Conservation (phyloP, 192 early-diverging fungal species). For the Jimgerdemannia lactiflua region DNA sequence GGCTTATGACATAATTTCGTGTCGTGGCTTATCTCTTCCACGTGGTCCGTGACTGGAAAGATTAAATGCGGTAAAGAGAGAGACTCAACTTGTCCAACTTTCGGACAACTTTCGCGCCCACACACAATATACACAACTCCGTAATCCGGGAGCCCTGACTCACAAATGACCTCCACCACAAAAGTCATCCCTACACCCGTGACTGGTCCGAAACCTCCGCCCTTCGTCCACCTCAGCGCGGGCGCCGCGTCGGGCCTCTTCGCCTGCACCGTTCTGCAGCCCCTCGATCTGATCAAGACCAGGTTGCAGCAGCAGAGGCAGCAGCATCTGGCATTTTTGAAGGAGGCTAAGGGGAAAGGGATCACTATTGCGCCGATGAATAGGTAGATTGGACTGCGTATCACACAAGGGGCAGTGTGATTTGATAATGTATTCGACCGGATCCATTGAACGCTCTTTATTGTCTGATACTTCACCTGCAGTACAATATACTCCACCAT, state of each 20-base stretch:
- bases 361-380: conserved; percentile 38
- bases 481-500: conserved; percentile 57
- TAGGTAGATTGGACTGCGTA: conserved; percentile 29
- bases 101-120: not conserved
- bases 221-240: conserved; percentile 61
- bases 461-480: not conserved
- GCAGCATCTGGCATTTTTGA: conserved; percentile 49
- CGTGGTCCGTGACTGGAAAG: not conserved
- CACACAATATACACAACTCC: too few relatives aligned
- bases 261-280: conserved; percentile 81
- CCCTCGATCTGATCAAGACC: conserved; percentile 86
- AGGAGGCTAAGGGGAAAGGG: conserved; percentile 36
- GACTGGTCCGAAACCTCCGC: conserved; percentile 20
- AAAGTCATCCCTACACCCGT: not conserved
- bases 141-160: not conserved
- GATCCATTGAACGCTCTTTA: not conserved
- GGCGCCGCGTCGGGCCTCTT: conserved; percentile 78
- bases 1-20: not conserved
- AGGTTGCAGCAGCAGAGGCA: conserved; percentile 69
- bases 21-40: not conserved
- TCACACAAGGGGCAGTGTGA: too few relatives aligned
- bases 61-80: not conserved
- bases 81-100: not conserved
- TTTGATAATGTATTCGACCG: not conserved
- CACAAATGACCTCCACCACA: not conserved